Evolutionary conservation across 106 monocot species (phyloP).

Genomic region (Acanthochlamys bracteata): DNA sequence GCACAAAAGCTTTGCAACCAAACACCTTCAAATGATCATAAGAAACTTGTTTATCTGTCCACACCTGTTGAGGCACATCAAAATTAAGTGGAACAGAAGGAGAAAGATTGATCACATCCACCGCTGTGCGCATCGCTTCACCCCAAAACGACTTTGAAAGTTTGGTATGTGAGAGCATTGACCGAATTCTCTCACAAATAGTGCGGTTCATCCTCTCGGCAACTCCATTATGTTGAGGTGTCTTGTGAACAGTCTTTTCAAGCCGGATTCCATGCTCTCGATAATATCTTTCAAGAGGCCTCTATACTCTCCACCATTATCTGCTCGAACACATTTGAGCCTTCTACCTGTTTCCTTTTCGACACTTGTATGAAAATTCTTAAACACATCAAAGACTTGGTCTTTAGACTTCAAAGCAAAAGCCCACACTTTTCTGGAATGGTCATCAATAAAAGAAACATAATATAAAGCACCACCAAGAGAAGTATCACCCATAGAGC

Average conservation of each 20-base stretch:
- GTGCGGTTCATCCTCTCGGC: constrained; percentile 3
- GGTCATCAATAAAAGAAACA: constrained; percentile 7
- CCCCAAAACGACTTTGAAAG: constrained; percentile 1
- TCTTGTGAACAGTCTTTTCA: constrained; percentile 6
- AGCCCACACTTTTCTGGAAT: constrained; percentile 3
- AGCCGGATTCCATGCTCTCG: background rate
- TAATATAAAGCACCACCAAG: constrained; percentile 5
- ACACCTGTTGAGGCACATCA: constrained; percentile 6
- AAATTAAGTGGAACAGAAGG: background rate
- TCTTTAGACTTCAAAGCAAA: constrained; percentile 3
- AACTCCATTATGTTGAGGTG: constrained; percentile 9
- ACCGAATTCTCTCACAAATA: background rate
- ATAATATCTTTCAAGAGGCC: background rate
- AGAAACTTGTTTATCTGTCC: constrained; percentile 4
- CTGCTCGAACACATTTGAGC: background rate
- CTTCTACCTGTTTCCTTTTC: constrained; percentile 1
- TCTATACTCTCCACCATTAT: background rate
- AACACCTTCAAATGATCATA: constrained; percentile 2
- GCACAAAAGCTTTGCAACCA: constrained; percentile 3
- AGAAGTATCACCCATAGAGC: background rate
- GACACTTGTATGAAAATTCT: background rate
- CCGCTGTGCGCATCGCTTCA: constrained; percentile 11
- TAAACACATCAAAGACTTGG: background rate
- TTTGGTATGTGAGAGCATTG: background rate
- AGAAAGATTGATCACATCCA: constrained; percentile 9